phyloP scores from a whole-genome alignment of 169 alveolate species.

The Plasmodium billcollinsi region DNA sequence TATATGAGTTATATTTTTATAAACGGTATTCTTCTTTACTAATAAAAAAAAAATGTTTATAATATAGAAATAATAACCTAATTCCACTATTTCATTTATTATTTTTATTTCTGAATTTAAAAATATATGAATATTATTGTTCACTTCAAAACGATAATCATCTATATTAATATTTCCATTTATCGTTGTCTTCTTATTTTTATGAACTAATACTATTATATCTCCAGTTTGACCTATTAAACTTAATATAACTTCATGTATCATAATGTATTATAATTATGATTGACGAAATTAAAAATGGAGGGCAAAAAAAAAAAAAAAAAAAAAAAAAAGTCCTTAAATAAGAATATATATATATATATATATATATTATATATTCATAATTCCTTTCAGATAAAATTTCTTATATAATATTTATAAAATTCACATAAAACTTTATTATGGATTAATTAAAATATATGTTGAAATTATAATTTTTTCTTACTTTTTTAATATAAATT shows the following conservation, averaged over 20 bases:
- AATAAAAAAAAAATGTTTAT: conserved; percentile 64
- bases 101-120: conserved; percentile 74
- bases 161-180: conserved; percentile 74
- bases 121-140: conserved; percentile 78
- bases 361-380: too few relatives aligned
- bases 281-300: too few relatives aligned
- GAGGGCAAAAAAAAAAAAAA: too few relatives aligned
- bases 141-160: conserved; percentile 78
- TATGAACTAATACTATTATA: conserved; percentile 72
- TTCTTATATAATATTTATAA: too few relatives aligned
- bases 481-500: too few relatives aligned
- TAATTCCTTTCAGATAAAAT: too few relatives aligned
- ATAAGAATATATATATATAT: too few relatives aligned
- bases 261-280: conserved; percentile 30
- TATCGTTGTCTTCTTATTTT: conserved; percentile 46
- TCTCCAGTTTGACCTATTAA: conserved; percentile 85
- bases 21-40: conserved; percentile 69
- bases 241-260: conserved; percentile 82
- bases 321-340: too few relatives aligned
- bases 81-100: conserved; percentile 76
- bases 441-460: neutral
- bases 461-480: too few relatives aligned
- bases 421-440: conserved; percentile 10
- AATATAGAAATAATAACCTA: conserved; percentile 75
- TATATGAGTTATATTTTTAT: conserved; percentile 67